Evolutionary conservation across 2,329 filamentous ascomycete species (phyloP).

Genomic region (Atkinsonella texensis): DNA sequence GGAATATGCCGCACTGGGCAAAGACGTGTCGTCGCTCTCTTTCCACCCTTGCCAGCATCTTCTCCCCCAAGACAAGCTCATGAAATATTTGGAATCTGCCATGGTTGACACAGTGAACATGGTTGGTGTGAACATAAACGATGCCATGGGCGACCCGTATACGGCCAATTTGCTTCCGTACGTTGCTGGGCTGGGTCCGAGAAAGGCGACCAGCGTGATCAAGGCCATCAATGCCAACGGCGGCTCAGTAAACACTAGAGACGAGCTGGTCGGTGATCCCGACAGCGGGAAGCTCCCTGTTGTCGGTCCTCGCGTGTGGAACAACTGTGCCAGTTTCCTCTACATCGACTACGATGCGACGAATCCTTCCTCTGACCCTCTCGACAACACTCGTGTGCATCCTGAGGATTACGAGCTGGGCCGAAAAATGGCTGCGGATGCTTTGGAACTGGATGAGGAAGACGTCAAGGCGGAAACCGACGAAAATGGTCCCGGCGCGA

Average conservation of each 20-base stretch:
- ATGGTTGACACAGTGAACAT: conserved; percentile 99
- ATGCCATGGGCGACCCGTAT: conserved; percentile 70
- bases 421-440: conserved; percentile 96
- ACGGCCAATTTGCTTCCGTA: conserved; percentile 83
- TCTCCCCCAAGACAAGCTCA: conserved; percentile 74
- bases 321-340: conserved; percentile 93
- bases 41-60: conserved; percentile 88
- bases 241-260: conserved; percentile 70
- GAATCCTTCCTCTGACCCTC: conserved; percentile 72
- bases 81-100: conserved; percentile 81
- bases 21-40: conserved; percentile 72
- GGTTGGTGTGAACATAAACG: conserved; percentile 89
- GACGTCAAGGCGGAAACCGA: conserved; percentile 92
- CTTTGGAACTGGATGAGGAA: conserved; percentile 91
- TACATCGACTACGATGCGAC: conserved; percentile 80
- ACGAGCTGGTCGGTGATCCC: conserved; percentile 79
- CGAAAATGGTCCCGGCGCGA: conserved; percentile 78
- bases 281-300: conserved; percentile 67
- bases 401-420: conserved; percentile 97
- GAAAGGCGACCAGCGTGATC: conserved; percentile 66
- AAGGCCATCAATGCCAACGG: conserved; percentile 86
- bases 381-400: conserved; percentile 94
- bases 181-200: conserved; percentile 78
- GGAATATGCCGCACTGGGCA: conserved; percentile 87
- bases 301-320: conserved; percentile 84